Percentiles rank a stretch among this genome's conserved stretches.
Evolutionary conservation across 345 rosid genomes (phyloP).

Genomic region (Arabis alpina): DNA sequence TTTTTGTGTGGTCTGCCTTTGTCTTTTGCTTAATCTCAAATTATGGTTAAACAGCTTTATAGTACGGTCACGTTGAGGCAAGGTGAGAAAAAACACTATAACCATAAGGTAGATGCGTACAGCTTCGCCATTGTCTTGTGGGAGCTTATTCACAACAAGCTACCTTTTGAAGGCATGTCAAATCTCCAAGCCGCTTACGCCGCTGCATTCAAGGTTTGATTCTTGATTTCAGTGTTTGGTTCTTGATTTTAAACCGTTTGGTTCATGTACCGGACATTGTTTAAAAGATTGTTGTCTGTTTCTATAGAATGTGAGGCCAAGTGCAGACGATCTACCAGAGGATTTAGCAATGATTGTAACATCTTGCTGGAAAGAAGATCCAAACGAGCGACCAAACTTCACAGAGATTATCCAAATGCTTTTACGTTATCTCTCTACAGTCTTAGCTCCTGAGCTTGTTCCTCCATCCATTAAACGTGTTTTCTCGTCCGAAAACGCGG

Average conservation of each 20-base stretch:
- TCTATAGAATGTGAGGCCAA: slow-evolving; percentile 77
- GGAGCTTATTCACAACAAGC: slow-evolving; percentile 92
- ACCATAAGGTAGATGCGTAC: slow-evolving; percentile 92
- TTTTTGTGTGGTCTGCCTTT: slow-evolving; percentile 21
- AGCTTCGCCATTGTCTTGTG: slow-evolving; percentile 95
- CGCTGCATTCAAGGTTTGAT: slow-evolving; percentile 88
- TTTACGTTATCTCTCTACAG: slow-evolving; percentile 60
- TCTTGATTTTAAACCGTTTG: slow-evolving; percentile 43
- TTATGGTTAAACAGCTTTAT: slow-evolving; percentile 63
- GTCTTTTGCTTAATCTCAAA: not conserved
- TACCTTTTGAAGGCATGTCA: slow-evolving; percentile 99
- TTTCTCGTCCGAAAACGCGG: slow-evolving; percentile 54
- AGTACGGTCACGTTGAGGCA: slow-evolving; percentile 95
- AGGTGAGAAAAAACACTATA: slow-evolving; percentile 97
- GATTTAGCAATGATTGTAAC: slow-evolving; percentile 81
- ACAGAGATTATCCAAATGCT: slow-evolving; percentile 83
- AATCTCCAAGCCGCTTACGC: slow-evolving; percentile 99
- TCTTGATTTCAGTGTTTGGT: slow-evolving; percentile 9
- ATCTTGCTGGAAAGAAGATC: slow-evolving; percentile 96
- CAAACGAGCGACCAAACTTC: slow-evolving; percentile 85
- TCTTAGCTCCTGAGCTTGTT: slow-evolving; percentile 57
- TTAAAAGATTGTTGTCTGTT: slow-evolving; percentile 5
- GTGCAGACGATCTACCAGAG: slow-evolving; percentile 74
- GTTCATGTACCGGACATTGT: not conserved
- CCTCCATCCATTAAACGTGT: slow-evolving; percentile 56